A percentile compares a stretch with the other conserved stretches of the same genome.
These are phyloP conservation scores for Kwoniella europaea DNA, from an alignment of 768 basidiomycete genomes.

Conservation along the genomic window DNA sequence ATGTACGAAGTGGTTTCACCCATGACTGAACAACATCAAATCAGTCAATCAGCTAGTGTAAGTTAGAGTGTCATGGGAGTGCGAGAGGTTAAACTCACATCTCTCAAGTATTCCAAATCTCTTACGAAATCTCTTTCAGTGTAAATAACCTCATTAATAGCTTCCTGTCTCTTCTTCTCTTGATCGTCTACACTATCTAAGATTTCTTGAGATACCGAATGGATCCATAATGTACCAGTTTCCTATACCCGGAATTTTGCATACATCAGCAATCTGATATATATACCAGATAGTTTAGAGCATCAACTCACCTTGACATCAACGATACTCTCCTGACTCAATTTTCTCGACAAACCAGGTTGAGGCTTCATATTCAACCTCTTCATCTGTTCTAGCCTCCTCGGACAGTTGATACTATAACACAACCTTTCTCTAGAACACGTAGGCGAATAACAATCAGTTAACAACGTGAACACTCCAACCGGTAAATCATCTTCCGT, in stretches of 20 bases:
- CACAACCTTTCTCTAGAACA: constrained; percentile 93
- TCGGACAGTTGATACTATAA: constrained; percentile 95
- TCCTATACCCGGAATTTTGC: constrained; percentile 60
- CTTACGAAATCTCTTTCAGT: constrained; percentile 98
- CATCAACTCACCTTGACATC: constrained; percentile 70
- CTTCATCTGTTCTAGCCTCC: constrained; percentile 91
- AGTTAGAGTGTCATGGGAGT: too few relatives aligned
- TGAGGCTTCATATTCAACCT: constrained; percentile 91
- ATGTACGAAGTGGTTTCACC: constrained; percentile 82
- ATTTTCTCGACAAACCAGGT: constrained; percentile 82
- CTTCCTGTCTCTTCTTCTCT: constrained; percentile 95
- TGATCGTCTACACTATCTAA: constrained; percentile 87
- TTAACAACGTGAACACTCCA: constrained; percentile 93
- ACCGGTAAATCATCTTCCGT: constrained; percentile 68
- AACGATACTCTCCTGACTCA: constrained; percentile 77
- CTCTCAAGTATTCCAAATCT: constrained; percentile 96
- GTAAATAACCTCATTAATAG: constrained; percentile 92
- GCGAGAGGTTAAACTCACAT: constrained; percentile 64
- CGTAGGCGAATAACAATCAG: constrained; percentile 97
- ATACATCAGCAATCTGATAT: constrained; percentile 1
- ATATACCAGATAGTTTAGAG: neutral
- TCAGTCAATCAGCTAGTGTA: too few relatives aligned
- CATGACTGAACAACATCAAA: constrained; percentile 66
- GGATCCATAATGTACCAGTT: constrained; percentile 90
- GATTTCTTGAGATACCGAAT: constrained; percentile 92